Base-by-base conservation (phyloP, 192 early-diverging fungal species). In the Gryganskiella cystojenkinii region DNA sequence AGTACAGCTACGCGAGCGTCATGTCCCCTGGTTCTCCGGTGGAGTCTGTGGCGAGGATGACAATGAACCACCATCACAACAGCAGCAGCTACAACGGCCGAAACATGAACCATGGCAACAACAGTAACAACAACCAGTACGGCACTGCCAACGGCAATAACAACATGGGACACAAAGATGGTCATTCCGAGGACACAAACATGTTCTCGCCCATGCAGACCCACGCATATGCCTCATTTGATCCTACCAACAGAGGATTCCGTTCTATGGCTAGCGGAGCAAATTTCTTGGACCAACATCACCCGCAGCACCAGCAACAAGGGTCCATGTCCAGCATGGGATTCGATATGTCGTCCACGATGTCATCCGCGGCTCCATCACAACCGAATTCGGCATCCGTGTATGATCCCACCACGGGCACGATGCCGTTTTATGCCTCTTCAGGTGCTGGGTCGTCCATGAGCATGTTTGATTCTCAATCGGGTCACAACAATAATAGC, bases 191-290 rank as follows among this genome's bases (percentile, higher is more conserved):
- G 25, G 74, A 78, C 25, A 20, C 66, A 1, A 60, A 78, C 56
- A 78, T 78, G 66, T 78, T 78, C 31, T 78, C 74, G 20, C 74
- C 74, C 1, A 42, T 78, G 1, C 74, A 68, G 15, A 52, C 66
- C 19, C 60, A 78, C 53, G 61, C 66, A 15, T 78, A 78, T 33
- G 61, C 74, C 7, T 52, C 66, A 4, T 69, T 78, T 31, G 74
- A 78, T 52, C 17, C 74, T 4, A 60, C 65, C 9, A 64, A 60
- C 40, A 59, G 74, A 17, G 43, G 42, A 6, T 64, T 78, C 67
- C 65, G 74, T 22, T 57, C 47, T 28, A 37, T 58, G 49, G 20
- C 24, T 50, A 19, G 3, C 49, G 17, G 49, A 11, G 49, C 49
- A 11, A 19, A 50, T 19, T 25, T 50, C 49, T 25, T 50, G 17